phyloP scores from a whole-genome alignment of 306 rosid species.

The Cucurbita argyrosperma region DNA sequence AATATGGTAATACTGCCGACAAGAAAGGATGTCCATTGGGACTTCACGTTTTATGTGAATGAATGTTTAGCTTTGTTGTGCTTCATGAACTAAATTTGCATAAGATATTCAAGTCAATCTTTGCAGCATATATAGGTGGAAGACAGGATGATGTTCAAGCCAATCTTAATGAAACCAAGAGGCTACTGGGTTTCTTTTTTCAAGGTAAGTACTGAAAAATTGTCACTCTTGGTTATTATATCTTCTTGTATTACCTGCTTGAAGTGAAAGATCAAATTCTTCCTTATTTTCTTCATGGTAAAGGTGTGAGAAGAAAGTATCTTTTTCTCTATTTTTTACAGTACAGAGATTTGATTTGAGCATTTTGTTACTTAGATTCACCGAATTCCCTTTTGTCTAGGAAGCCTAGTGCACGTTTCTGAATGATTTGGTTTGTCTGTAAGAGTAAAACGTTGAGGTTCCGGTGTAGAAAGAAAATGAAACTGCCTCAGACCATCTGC shows the following conservation, averaged over 20 bases:
- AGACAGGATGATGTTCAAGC: not conserved
- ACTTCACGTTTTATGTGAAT: not conserved
- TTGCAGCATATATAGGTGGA: not conserved
- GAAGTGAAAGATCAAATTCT: not conserved
- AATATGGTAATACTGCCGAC: not conserved
- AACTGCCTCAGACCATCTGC: not conserved
- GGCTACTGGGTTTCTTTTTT: not conserved
- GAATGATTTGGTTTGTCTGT: not conserved
- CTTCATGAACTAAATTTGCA: not conserved
- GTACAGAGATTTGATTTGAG: too few species aligned
- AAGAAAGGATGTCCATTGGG: not conserved
- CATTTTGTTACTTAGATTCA: too few species aligned
- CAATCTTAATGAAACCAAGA: not conserved
- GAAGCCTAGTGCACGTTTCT: not conserved
- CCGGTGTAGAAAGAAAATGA: not conserved
- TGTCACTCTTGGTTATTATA: not conserved
- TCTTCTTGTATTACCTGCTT: not conserved
- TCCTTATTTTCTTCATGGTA: not conserved
- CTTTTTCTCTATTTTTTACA: not conserved
- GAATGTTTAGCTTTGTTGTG: not conserved
- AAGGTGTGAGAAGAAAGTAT: not conserved
- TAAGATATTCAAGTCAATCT: not conserved
- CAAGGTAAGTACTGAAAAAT: not conserved
- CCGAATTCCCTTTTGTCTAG: too few species aligned
- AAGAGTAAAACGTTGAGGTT: not conserved